Base-by-base conservation (phyloP, 1,284 basidiomycete species). In the Moesziomyces sp. region DNA sequence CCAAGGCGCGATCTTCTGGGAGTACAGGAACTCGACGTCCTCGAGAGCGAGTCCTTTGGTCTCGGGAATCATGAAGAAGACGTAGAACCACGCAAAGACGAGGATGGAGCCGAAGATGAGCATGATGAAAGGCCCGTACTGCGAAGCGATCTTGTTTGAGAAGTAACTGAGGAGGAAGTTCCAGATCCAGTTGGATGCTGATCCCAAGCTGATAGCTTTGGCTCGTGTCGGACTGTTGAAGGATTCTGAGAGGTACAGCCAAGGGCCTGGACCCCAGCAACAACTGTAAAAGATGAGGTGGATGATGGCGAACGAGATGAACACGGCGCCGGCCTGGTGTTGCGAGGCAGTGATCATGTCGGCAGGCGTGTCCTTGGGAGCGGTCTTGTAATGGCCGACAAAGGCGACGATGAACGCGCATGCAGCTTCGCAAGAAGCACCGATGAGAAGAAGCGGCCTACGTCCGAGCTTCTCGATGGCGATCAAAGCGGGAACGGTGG, bases 141-240 rank as follows among this genome's bases (percentile, higher is more conserved):
- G 78, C 45, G 81, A 86, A 1, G 90, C 89, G 70, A 92, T 91
- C 46, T 88, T 86, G 6, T 89, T 89, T n/a, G n/a, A 86, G 81
- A 91, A 91, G 87, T 89, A 91, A 5, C 87, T 86, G 38, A 91
- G 86, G n/a, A 92, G 84, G 85, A 91, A 91, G 84, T 92, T 91
- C 90, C 89, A 90, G 43, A 90, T n/a, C n/a, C n/a, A n/a, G n/a
- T n/a, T n/a, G n/a, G n/a, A n/a, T n/a, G n/a, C n/a, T n/a, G n/a
- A n/a, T n/a, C n/a, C n/a, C n/a, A n/a, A n/a, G n/a, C n/a, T n/a
- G n/a, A n/a, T n/a, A n/a, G n/a, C n/a, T n/a, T n/a, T 92, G 23
- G 91, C 87, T 47, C 91, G 87, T 14, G 92, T 89, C 3, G 91
- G 91, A 86, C 89, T 89, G 40, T 87, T 88, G 40, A 69, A 69